Percentiles rank a stretch among this genome's conserved stretches.
These are phyloP conservation scores for Pseudopyrenochaeta lycopersici DNA, from an alignment of 2,329 filamentous ascomycete species.

Conservation along the genomic window DNA sequence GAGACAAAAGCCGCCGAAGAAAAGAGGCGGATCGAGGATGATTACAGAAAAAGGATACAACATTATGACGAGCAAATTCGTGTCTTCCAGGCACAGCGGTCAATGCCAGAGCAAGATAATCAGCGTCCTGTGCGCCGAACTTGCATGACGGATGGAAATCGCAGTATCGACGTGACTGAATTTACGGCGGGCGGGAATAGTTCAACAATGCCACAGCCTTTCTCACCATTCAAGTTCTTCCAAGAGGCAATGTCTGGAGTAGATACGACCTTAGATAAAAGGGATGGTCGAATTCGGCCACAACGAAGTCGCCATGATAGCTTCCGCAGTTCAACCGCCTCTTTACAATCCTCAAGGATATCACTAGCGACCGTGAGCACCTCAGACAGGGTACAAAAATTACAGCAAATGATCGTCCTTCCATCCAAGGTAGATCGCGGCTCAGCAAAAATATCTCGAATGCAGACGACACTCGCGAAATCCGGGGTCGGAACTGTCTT, in stretches of 20 bases:
- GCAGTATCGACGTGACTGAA: conserved; percentile 29
- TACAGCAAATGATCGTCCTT: conserved; percentile 3
- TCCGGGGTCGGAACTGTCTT: conserved; percentile 1
- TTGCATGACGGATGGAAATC: conserved; percentile 17
- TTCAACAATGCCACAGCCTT: background rate
- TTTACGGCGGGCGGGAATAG: conserved; percentile 11
- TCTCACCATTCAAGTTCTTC: conserved; percentile 3
- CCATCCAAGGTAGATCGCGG: background rate
- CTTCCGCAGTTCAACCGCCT: background rate
- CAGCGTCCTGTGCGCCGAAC: conserved; percentile 16
- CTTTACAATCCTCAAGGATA: background rate
- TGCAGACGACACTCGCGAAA: conserved; percentile 4
- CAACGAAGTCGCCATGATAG: background rate
- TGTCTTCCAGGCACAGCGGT: background rate
- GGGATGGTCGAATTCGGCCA: background rate
- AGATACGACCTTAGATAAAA: background rate
- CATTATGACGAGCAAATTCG: conserved; percentile 6
- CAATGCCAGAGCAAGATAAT: background rate
- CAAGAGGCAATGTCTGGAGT: background rate
- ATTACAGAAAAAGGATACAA: conserved; percentile 12
- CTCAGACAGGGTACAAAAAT: background rate
- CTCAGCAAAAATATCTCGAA: conserved; percentile 1
- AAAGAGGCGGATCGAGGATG: conserved; percentile 11
- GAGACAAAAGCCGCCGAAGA: conserved; percentile 12
- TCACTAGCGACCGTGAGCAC: background rate